These are phyloP conservation scores for Komagataea norvegica DNA, from an alignment of 1,139 yeast genomes.

Conservation along the genomic window DNA sequence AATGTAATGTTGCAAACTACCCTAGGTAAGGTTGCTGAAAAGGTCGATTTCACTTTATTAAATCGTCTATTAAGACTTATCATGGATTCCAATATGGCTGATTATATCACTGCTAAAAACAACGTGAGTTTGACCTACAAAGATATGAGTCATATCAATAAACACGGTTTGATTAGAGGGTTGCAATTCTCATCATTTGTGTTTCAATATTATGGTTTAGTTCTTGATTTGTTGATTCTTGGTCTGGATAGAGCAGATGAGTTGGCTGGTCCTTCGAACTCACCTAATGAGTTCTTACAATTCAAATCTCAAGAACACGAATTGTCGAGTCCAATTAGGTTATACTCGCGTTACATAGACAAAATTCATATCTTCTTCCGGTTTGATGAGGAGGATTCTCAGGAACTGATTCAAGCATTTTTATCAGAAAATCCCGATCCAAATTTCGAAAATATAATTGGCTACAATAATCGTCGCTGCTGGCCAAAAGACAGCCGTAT, in stretches of 20 bases:
- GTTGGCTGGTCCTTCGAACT: conserved; percentile 70
- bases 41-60: conserved; percentile 80
- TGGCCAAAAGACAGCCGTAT: conserved; percentile 95
- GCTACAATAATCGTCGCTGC: conserved; percentile 83
- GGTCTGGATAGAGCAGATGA: conserved; percentile 88
- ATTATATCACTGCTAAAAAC: conserved; percentile 89
- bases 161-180: conserved; percentile 83
- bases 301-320: conserved; percentile 58
- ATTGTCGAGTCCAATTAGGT: conserved; percentile 64
- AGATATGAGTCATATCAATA: conserved; percentile 93
- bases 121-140: conserved; percentile 79
- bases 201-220: conserved; percentile 83
- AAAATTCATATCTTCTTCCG: conserved; percentile 75
- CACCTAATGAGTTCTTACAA: conserved; percentile 76
- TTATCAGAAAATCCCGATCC: conserved; percentile 89
- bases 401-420: conserved; percentile 70
- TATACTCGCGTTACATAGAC: conserved; percentile 81
- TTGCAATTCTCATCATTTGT: conserved; percentile 87
- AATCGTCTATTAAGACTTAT: conserved; percentile 76
- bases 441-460: conserved; percentile 78
- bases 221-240: conserved; percentile 72
- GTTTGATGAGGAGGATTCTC: conserved; percentile 68
- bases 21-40: conserved; percentile 69
- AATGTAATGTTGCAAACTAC: conserved; percentile 82
- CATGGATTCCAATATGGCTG: conserved; percentile 90